Percentiles rank a stretch among this genome's conserved stretches.
Evolutionary conservation across 2,329 filamentous ascomycete species (phyloP).

Genomic region (Venturia effusa): DNA sequence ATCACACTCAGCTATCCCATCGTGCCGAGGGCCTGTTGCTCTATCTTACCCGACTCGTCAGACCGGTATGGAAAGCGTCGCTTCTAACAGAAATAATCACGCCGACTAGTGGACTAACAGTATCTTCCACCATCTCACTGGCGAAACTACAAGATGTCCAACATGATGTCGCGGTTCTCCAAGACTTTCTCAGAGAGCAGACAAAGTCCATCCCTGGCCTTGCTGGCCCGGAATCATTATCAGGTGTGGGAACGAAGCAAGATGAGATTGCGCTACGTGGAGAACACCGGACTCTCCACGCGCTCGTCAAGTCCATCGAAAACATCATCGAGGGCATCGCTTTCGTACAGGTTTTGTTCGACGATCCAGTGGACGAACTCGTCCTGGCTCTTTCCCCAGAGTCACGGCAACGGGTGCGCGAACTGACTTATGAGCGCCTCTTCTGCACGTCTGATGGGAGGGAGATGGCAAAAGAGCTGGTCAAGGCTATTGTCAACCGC

Average conservation of each 20-base stretch:
- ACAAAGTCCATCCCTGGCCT: slow-evolving; percentile 86
- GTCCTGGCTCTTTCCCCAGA: slow-evolving; percentile 62
- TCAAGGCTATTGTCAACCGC: slow-evolving; percentile 95
- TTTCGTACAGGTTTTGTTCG: slow-evolving; percentile 88
- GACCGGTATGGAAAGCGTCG: slow-evolving; percentile 74
- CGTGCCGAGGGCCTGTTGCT: slow-evolving; percentile 79
- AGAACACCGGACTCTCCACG: slow-evolving; percentile 85
- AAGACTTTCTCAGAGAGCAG: slow-evolving; percentile 78
- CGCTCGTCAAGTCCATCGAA: slow-evolving; percentile 72
- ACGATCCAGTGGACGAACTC: slow-evolving; percentile 86
- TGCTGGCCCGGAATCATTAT: slow-evolving; percentile 79
- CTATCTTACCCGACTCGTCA: slow-evolving; percentile 79
- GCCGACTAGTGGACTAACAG: slow-evolving; percentile 49
- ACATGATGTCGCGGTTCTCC: slow-evolving; percentile 65
- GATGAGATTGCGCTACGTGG: slow-evolving; percentile 88
- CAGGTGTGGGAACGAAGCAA: slow-evolving; percentile 66
- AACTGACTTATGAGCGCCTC: slow-evolving; percentile 77
- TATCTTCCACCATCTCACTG: slow-evolving; percentile 56
- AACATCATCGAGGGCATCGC: slow-evolving; percentile 95
- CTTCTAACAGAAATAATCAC: slow-evolving; percentile 51
- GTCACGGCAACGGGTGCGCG: slow-evolving; percentile 56
- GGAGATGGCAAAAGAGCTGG: slow-evolving; percentile 83
- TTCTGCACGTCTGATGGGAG: slow-evolving; percentile 73
- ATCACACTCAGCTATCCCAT: slow-evolving; percentile 77
- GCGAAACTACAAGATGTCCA: slow-evolving; percentile 67